These are phyloP conservation scores for Oenanthe sinensis DNA, from an alignment of 129 eudicot species.

Conservation along the genomic window DNA sequence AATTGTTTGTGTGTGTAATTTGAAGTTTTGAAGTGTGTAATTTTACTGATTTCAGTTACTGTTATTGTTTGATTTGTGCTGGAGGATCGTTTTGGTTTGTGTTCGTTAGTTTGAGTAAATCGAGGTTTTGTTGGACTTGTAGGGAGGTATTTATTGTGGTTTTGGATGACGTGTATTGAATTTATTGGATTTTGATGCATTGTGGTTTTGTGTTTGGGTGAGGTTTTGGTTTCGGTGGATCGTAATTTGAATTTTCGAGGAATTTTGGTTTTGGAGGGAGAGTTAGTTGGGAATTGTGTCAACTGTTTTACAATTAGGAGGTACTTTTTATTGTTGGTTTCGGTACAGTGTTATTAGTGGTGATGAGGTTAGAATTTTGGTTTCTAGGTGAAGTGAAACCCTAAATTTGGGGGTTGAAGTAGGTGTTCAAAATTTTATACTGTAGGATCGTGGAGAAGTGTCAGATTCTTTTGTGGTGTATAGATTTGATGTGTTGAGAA, in stretches of 20 bases:
- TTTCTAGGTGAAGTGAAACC: constrained; percentile 41
- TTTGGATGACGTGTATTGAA: background rate
- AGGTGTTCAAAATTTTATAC: constrained; percentile 13
- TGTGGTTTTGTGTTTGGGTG: constrained; percentile 5
- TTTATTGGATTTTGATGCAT: constrained; percentile 13
- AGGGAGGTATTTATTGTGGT: constrained; percentile 18
- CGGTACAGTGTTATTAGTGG: constrained; percentile 17
- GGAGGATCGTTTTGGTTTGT: constrained; percentile 10
- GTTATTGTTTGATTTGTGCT: constrained; percentile 15
- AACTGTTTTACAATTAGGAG: constrained; percentile 36
- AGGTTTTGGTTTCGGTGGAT: constrained; percentile 10
- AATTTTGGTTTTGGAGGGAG: constrained; percentile 78
- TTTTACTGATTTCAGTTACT: constrained; percentile 17
- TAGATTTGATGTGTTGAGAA: constrained; percentile 46
- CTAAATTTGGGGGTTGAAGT: constrained; percentile 29
- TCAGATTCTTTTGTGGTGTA: constrained; percentile 20
- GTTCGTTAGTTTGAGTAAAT: constrained; percentile 14
- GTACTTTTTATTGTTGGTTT: constrained; percentile 32
- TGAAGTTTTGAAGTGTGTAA: constrained; percentile 19
- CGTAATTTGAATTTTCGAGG: constrained; percentile 24
- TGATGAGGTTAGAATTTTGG: constrained; percentile 28
- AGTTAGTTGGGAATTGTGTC: constrained; percentile 50
- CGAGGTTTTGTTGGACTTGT: constrained; percentile 29
- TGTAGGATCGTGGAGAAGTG: constrained; percentile 10
- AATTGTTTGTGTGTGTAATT: constrained; percentile 20